phyloP scores from a whole-genome alignment of 2,329 filamentous ascomycete genomes.

The Trematosphaeria pertusa region DNA sequence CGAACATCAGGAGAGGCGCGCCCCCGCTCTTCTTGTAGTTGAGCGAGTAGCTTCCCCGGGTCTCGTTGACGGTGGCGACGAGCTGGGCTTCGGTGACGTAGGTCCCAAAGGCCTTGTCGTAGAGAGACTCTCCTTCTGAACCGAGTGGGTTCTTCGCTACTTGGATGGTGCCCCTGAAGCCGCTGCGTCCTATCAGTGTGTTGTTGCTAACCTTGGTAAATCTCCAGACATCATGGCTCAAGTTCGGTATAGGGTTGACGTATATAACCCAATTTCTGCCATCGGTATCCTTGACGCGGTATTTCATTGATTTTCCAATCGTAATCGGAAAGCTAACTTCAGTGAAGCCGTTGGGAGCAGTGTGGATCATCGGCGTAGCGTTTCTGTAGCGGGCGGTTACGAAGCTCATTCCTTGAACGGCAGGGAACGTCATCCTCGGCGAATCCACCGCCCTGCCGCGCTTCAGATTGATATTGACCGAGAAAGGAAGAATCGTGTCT shows the following conservation, averaged over 20 bases:
- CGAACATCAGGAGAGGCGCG: conserved; percentile 78
- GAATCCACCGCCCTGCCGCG: conserved; percentile 59
- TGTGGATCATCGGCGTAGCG: conserved; percentile 73
- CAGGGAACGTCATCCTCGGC: conserved; percentile 74
- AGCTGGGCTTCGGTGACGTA: conserved; percentile 73
- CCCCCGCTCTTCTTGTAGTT: conserved; percentile 75
- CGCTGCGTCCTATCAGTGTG: conserved; percentile 67
- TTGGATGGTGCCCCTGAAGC: conserved; percentile 82
- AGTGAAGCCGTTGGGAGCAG: conserved; percentile 74
- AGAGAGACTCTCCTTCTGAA: conserved; percentile 67
- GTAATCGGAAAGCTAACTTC: conserved; percentile 65
- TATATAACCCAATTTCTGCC: conserved; percentile 77
- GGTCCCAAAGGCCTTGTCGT: conserved; percentile 77
- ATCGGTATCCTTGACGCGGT: conserved; percentile 75
- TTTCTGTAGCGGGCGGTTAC: conserved; percentile 79
- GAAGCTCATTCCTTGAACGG: conserved; percentile 90
- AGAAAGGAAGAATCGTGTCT: conserved; percentile 62
- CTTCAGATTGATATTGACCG: conserved; percentile 70
- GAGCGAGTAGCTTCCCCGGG: conserved; percentile 71
- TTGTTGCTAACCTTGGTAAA: conserved; percentile 69
- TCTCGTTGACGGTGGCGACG: conserved; percentile 66
- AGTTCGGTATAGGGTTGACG: conserved; percentile 61
- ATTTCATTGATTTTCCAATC: conserved; percentile 75
- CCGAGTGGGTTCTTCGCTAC: conserved; percentile 75
- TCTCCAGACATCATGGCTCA: conserved; percentile 65